Evolutionary conservation across 805 yeast species (phyloP).

Genomic region (Saccharomyces kudriavzevii): DNA sequence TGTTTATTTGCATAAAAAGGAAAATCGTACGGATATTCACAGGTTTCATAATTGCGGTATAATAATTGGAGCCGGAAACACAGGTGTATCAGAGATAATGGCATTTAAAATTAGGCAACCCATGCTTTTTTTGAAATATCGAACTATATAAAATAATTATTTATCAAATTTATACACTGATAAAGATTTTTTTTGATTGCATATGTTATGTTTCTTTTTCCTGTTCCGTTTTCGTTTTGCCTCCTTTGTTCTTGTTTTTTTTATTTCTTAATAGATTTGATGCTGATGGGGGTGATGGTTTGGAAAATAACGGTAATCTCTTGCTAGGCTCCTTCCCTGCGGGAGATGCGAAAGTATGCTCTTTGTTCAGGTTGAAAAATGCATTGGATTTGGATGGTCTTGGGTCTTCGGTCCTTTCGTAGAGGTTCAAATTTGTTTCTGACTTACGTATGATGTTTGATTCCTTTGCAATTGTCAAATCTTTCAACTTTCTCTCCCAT

Average conservation of each 20-base stretch:
- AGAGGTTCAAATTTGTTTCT: slow-evolving; percentile 20
- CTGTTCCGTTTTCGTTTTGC: not conserved
- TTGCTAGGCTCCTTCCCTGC: not conserved
- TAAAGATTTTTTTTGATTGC: not conserved
- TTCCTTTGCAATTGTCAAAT: slow-evolving; percentile 46
- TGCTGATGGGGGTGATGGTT: not conserved
- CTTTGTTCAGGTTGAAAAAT: not conserved
- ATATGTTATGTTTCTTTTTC: not conserved
- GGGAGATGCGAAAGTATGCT: not conserved
- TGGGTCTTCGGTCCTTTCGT: not conserved
- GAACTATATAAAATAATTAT: not conserved
- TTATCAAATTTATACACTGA: not conserved
- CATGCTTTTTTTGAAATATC: not conserved
- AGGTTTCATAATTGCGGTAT: not conserved
- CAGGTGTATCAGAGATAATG: too few relatives aligned
- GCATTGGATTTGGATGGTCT: not conserved
- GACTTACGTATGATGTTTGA: slow-evolving; percentile 29
- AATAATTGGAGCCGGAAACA: not conserved
- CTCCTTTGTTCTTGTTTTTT: not conserved
- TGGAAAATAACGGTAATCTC: not conserved
- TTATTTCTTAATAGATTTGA: not conserved
- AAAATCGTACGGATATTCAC: not conserved
- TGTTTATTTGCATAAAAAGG: not conserved
- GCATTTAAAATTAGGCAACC: not conserved
- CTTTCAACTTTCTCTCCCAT: slow-evolving; percentile 57